These are phyloP conservation scores for Populus alba DNA, from an alignment of 345 rosid species.

Conservation along the genomic window DNA sequence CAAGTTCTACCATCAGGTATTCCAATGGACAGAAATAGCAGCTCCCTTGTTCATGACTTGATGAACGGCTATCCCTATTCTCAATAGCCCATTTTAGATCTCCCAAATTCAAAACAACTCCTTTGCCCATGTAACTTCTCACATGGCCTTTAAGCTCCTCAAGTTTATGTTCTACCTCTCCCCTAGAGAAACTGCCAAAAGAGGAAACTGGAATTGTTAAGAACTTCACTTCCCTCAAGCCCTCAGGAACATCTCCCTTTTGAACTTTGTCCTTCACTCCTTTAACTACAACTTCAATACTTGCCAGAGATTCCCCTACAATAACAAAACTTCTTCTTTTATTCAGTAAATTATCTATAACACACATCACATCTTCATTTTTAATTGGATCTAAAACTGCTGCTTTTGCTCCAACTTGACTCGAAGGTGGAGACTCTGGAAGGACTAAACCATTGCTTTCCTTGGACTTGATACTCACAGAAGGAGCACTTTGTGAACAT, in stretches of 20 bases:
- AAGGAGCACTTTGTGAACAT: constrained; percentile 14
- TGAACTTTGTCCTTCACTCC: constrained; percentile 61
- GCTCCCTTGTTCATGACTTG: constrained; percentile 29
- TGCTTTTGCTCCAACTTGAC: constrained; percentile 19
- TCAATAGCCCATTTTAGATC: constrained; percentile 73
- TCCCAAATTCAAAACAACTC: constrained; percentile 64
- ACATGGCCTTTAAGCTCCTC: constrained; percentile 51
- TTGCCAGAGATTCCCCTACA: constrained; percentile 67
- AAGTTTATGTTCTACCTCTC: constrained; percentile 54
- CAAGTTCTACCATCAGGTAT: constrained; percentile 69
- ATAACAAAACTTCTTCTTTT: constrained; percentile 51
- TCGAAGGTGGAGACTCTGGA: constrained; percentile 25
- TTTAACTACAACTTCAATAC: constrained; percentile 50
- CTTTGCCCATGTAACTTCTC: constrained; percentile 43
- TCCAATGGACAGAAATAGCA: constrained; percentile 47
- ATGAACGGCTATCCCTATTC: constrained; percentile 35
- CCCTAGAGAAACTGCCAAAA: constrained; percentile 47
- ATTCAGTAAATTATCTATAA: constrained; percentile 52
- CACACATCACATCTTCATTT: constrained; percentile 61
- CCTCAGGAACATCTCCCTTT: constrained; percentile 56
- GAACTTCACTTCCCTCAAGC: constrained; percentile 55
- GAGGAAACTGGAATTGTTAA: constrained; percentile 46
- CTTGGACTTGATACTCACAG: constrained; percentile 40
- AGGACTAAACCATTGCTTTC: constrained; percentile 29
- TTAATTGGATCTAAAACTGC: constrained; percentile 33